Percentiles rank a stretch among this genome's conserved stretches.
Conservation (phyloP, 2,329 filamentous ascomycete genomes). For the Tolypocladium inflatum region DNA sequence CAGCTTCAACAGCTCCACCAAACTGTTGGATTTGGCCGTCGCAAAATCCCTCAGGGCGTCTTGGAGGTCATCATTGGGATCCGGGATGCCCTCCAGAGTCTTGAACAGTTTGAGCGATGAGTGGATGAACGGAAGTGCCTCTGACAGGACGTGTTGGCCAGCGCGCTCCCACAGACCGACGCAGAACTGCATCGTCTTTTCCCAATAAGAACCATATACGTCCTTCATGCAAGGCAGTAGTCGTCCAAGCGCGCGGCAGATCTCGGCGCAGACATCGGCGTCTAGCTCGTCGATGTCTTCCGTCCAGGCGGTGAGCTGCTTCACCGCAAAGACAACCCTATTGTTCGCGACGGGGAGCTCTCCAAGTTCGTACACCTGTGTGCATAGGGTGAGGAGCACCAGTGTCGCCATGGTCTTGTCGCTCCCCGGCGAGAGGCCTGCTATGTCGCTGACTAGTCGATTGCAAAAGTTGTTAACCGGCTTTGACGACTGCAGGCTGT, state of each 20-base stretch:
- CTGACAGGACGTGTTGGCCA: slow-evolving; percentile 29
- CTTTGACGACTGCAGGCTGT: slow-evolving; percentile 38
- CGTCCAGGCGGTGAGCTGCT: slow-evolving; percentile 66
- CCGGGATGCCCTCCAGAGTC: slow-evolving; percentile 52
- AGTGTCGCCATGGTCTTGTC: slow-evolving; percentile 39
- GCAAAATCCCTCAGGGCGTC: slow-evolving; percentile 60
- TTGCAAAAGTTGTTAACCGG: slow-evolving; percentile 45
- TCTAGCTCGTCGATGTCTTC: slow-evolving; percentile 37
- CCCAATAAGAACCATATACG: slow-evolving; percentile 86
- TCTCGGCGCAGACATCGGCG: slow-evolving; percentile 35
- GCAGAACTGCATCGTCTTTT: slow-evolving; percentile 50
- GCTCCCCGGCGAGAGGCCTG: slow-evolving; percentile 32
- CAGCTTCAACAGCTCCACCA: slow-evolving; percentile 55
- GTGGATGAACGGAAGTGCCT: slow-evolving; percentile 54
- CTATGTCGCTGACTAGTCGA: slow-evolving; percentile 50
- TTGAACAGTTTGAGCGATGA: slow-evolving; percentile 64
- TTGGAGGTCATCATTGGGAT: slow-evolving; percentile 76
- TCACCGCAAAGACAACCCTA: slow-evolving; percentile 72
- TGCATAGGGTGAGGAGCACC: slow-evolving; percentile 43
- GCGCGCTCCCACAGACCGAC: slow-evolving; percentile 46
- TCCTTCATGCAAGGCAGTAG: slow-evolving; percentile 68
- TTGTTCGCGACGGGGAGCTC: slow-evolving; percentile 52
- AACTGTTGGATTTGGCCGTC: slow-evolving; percentile 41
- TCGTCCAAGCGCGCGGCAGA: slow-evolving; percentile 45
- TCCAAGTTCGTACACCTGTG: slow-evolving; percentile 40